Conservation (phyloP, 2,329 filamentous ascomycete species). For the Kalaharituber pfeilii region DNA sequence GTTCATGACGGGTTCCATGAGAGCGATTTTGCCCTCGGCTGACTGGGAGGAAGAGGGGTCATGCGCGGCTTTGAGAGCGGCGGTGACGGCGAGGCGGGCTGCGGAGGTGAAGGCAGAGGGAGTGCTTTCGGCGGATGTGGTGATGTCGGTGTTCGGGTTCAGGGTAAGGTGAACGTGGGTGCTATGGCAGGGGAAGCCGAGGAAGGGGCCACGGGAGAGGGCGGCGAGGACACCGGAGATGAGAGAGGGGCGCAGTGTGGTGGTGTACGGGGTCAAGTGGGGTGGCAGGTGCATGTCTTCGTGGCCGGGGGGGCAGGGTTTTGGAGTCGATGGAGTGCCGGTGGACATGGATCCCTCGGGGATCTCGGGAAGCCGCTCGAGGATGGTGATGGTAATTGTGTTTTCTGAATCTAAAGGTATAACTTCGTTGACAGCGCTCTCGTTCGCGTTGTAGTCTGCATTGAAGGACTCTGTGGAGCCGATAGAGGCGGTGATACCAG, state of each 20-base stretch:
- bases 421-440: conserved; percentile 3
- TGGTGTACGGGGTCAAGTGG: conserved; percentile 20
- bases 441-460: conserved; percentile 23
- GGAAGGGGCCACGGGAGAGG: conserved; percentile 65
- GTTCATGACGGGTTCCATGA: conserved; percentile 91
- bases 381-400: conserved; percentile 3
- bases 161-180: conserved; percentile 54
- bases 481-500: conserved; percentile 52
- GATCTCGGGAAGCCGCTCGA: background rate
- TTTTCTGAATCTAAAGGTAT: conserved; percentile 22
- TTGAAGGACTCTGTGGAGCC: conserved; percentile 38
- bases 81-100: conserved; percentile 48
- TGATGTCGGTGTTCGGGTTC: conserved; percentile 43
- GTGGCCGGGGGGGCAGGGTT: background rate
- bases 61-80: conserved; percentile 45
- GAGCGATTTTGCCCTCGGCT: conserved; percentile 37
- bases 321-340: background rate
- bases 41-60: conserved; percentile 19
- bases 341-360: too few species aligned
- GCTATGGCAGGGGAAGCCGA: conserved; percentile 62
- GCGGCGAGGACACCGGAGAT: conserved; percentile 69
- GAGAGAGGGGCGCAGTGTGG: conserved; percentile 36
- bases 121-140: conserved; percentile 45
- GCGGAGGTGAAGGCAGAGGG: conserved; percentile 51
- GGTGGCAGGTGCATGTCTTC: background rate